Evolutionary conservation across 1,139 yeast genomes (phyloP), one percentile per base, ranked within the genome.

Genomic region (Kurtzmaniella quercitrusa): DNA sequence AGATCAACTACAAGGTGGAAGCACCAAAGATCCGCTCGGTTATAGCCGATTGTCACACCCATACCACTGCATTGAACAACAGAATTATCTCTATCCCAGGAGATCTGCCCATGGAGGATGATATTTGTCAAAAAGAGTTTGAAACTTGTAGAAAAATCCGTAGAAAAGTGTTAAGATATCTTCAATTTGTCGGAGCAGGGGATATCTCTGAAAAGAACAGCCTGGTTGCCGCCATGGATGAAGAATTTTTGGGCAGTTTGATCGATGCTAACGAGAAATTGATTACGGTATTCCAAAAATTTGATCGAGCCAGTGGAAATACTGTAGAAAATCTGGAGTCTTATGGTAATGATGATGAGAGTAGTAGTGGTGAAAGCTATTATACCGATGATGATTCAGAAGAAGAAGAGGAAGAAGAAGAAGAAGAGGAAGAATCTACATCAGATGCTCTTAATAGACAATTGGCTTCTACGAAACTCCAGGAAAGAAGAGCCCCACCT

Each of bases 251-350:
- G 53, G 98, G 97, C 9, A 77, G 91, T 42, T 73, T 93, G 52
- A 79, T 93, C 48, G 85, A 80, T 50, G 95, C 96, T 41, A 93
- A 93, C 59, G 98, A 93, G 56, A 91, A 85, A 57, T 74, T 93
- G 50, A 95, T 93, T 10, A 70, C 69, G 4, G 83, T 90, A 0
- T 73, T 93, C 56, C 80, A 82, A 54, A 65, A 71, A 48, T 90
- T 81, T 59, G 96, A 91, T 50, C 45, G 51, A 2, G 59, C 64
- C 45, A 63, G 73, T 37, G 77, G 78, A 2, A 66, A 66, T 46
- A 55, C 66, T 2, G 63, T 50, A 2, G 64, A 56, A 3, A 66
- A 65, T 40, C 71, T 73, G 0, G 72, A 73, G 1, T 73, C 73
- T 9, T 61, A 61, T 42, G 65, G 60, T 34, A 60, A 62, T n/a